These are phyloP conservation scores for Pythium graminicola DNA, from an alignment of 352 stramenopile species.

Conservation along the genomic window DNA sequence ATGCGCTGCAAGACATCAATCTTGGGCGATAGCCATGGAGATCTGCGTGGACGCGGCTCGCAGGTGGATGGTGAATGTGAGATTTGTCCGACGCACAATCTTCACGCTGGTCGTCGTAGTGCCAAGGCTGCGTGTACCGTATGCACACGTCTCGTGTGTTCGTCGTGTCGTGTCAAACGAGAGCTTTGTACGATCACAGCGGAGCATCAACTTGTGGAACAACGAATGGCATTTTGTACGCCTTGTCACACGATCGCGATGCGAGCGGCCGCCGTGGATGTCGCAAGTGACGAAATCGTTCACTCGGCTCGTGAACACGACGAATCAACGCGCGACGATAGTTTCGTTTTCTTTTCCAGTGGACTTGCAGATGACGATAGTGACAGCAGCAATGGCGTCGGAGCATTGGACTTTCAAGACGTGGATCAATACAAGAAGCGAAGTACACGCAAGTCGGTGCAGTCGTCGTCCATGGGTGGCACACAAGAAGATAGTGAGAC, in stretches of 20 bases:
- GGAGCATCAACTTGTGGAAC: conserved; percentile 2
- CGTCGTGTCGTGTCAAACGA: conserved; percentile 45
- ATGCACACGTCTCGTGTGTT: conserved; percentile 46
- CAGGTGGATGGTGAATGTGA: conserved; percentile 9
- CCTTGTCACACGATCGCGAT: conserved; percentile 21
- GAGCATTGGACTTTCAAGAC: background rate
- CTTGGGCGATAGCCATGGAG: background rate
- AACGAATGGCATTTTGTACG: conserved; percentile 21
- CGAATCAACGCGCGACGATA: background rate
- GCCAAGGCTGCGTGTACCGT: conserved; percentile 29
- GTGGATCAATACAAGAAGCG: too few relatives aligned
- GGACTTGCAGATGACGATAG: background rate
- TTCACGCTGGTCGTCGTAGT: background rate
- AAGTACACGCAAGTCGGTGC: conserved; percentile 11
- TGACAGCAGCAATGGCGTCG: background rate
- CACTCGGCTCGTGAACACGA: background rate
- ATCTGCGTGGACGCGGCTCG: background rate
- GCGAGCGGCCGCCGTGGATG: conserved; percentile 10
- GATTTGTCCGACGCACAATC: conserved; percentile 11
- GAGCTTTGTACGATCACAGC: conserved; percentile 19
- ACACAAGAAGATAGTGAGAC: conserved; percentile 12
- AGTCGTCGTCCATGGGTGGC: conserved; percentile 7
- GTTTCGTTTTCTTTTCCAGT: background rate
- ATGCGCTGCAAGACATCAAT: conserved; percentile 25
- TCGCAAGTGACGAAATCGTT: conserved; percentile 17